Evolutionary conservation across 1,139 yeast genomes (phyloP).

Genomic region (Saccharomyces hybrid): DNA sequence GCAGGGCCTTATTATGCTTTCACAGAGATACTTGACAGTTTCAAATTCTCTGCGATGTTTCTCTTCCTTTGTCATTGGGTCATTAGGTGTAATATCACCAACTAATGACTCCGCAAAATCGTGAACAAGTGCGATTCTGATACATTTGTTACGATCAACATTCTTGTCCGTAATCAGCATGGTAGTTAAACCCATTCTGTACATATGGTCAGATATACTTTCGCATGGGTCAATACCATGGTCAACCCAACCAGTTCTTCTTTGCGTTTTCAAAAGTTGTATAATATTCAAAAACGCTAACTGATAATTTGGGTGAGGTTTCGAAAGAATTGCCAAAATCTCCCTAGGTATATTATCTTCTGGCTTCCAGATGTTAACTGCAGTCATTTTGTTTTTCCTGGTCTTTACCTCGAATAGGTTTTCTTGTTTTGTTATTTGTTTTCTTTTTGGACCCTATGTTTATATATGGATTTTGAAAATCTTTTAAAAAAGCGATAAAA

Average conservation of each 20-base stretch:
- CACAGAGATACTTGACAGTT: slow-evolving; percentile 63
- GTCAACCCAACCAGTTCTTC: slow-evolving; percentile 94
- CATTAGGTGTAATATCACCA: slow-evolving; percentile 92
- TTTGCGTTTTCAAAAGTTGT: slow-evolving; percentile 68
- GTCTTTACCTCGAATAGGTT: not conserved
- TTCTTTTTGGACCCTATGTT: slow-evolving; percentile 37
- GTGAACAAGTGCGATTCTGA: slow-evolving; percentile 80
- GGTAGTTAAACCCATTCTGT: slow-evolving; percentile 83
- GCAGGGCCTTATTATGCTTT: slow-evolving; percentile 51
- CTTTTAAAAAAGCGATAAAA: not conserved
- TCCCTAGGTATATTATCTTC: slow-evolving; percentile 27
- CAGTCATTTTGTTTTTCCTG: not conserved
- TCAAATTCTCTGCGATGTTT: slow-evolving; percentile 78
- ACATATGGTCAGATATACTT: slow-evolving; percentile 93
- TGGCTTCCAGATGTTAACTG: slow-evolving; percentile 23
- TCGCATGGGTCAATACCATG: slow-evolving; percentile 56
- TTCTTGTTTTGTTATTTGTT: not conserved
- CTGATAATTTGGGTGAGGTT: slow-evolving; percentile 40
- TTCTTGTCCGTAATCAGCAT: slow-evolving; percentile 56
- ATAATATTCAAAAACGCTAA: slow-evolving; percentile 72
- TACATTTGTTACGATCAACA: slow-evolving; percentile 52
- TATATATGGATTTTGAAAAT: not conserved
- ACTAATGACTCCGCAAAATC: slow-evolving; percentile 93
- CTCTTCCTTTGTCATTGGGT: slow-evolving; percentile 55
- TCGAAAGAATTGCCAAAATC: slow-evolving; percentile 15